Conservation (phyloP, 2,329 filamentous ascomycete species). For the Aspergillus sp. region DNA sequence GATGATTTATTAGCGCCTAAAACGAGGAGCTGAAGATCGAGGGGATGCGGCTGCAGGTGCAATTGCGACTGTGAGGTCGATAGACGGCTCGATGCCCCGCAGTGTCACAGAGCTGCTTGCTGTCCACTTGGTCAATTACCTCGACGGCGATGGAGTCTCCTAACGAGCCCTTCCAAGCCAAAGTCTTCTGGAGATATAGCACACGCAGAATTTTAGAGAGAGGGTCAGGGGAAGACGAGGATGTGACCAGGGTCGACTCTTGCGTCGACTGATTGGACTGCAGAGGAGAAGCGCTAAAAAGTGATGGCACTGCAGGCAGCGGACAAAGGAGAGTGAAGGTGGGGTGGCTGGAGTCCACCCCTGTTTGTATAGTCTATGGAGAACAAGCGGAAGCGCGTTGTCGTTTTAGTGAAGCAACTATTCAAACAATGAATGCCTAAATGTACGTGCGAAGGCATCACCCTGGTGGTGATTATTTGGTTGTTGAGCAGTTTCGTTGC, state of each 20-base stretch:
- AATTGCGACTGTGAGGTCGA: conserved; percentile 4
- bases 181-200: not conserved
- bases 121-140: not conserved
- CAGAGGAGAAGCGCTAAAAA: conserved; percentile 4
- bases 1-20: conserved; percentile 7
- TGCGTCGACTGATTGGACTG: conserved; percentile 5
- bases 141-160: conserved; percentile 4
- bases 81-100: conserved; percentile 17
- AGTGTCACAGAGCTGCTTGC: conserved; percentile 9
- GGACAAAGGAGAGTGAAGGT: conserved; percentile 2
- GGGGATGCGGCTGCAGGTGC: conserved; percentile 4
- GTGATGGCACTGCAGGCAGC: conserved; percentile 10
- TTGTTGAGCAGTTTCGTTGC: not conserved
- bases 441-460: not conserved
- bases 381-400: not conserved
- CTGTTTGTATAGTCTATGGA: not conserved
- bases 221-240: conserved; percentile 6
- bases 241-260: conserved; percentile 1
- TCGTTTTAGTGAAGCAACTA: not conserved
- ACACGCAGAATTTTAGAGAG: conserved; percentile 1
- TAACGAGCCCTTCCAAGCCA: not conserved
- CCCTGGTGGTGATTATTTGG: not conserved
- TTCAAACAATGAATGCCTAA: not conserved
- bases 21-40: conserved; percentile 3
- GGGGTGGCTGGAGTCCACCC: not conserved